A percentile compares a stretch with the other conserved stretches of the same genome.
Conservation (phyloP, 1,284 basidiomycete species). For the Ganoderma lucidum region DNA sequence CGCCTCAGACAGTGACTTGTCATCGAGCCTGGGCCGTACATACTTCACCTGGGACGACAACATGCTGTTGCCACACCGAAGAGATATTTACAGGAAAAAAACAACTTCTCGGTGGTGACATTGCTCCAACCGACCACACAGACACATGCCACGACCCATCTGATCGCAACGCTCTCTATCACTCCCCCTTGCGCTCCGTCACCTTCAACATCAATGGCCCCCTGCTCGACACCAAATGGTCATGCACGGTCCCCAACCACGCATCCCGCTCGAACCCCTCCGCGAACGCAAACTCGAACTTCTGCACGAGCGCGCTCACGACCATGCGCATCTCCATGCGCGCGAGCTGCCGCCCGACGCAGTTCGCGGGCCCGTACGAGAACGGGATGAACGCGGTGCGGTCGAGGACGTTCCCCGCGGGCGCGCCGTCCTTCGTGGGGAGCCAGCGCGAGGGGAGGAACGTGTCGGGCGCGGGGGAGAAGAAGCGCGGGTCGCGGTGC, state of each 20-base stretch:
- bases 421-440: background rate
- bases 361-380: slow-evolving; percentile 39
- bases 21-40: too few species aligned
- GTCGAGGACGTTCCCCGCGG: slow-evolving; percentile 26
- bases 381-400: slow-evolving; percentile 38
- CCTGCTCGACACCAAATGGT: slow-evolving; percentile 2
- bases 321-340: slow-evolving; percentile 30
- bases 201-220: background rate
- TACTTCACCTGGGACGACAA: too few species aligned
- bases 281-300: slow-evolving; percentile 34
- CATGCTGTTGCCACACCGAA: too few species aligned
- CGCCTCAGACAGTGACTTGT: too few species aligned
- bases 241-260: background rate
- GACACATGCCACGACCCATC: background rate
- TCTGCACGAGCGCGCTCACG: slow-evolving; percentile 33
- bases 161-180: background rate
- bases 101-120: too few species aligned
- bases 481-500: slow-evolving; percentile 41
- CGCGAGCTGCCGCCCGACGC: slow-evolving; percentile 42
- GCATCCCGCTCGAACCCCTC: slow-evolving; percentile 19
- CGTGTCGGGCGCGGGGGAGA: slow-evolving; percentile 34
- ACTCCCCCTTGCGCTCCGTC: background rate
- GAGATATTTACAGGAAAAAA: too few species aligned
- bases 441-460: slow-evolving; percentile 43
- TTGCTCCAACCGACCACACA: too few species aligned